A percentile compares a stretch with the other conserved stretches of the same genome.
phyloP scores from a whole-genome alignment of 2,329 filamentous ascomycete genomes.

The Trichoderma brevicompactum region DNA sequence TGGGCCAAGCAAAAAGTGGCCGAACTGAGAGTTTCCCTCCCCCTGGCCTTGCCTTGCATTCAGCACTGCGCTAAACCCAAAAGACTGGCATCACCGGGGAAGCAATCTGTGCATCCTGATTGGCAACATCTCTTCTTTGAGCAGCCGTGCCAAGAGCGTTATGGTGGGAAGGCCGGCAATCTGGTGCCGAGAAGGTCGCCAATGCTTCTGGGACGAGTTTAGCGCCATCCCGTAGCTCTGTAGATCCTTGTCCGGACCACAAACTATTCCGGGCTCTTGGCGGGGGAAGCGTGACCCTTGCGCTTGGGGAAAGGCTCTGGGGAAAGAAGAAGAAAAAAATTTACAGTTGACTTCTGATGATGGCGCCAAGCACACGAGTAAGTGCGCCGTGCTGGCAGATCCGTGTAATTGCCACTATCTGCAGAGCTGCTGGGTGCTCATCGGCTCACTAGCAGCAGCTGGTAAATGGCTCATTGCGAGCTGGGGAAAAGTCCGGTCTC shows the following conservation, averaged over 20 bases:
- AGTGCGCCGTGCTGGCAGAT: neutral
- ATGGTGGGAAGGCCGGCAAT: slow-evolving; percentile 5
- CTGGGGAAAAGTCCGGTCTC: neutral
- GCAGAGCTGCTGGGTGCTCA: neutral
- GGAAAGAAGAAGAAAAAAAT: neutral
- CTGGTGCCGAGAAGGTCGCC: slow-evolving; percentile 4
- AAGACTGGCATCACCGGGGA: neutral
- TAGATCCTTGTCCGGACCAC: neutral
- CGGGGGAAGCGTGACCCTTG: neutral
- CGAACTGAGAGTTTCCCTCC: neutral
- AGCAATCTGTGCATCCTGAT: neutral
- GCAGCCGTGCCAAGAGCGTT: neutral
- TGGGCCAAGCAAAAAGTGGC: neutral
- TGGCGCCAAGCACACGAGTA: neutral
- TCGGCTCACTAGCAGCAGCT: neutral
- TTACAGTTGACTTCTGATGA: neutral
- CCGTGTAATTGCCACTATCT: neutral
- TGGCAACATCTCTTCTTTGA: neutral
- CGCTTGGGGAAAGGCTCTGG: neutral
- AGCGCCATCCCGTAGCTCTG: slow-evolving; percentile 1
- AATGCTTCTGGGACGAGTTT: slow-evolving; percentile 5
- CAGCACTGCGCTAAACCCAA: neutral
- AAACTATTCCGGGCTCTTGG: neutral
- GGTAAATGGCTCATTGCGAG: neutral
- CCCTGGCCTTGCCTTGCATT: neutral